Base-by-base conservation (phyloP, 352 stramenopile genomes). In the Albugo laibachii region DNA sequence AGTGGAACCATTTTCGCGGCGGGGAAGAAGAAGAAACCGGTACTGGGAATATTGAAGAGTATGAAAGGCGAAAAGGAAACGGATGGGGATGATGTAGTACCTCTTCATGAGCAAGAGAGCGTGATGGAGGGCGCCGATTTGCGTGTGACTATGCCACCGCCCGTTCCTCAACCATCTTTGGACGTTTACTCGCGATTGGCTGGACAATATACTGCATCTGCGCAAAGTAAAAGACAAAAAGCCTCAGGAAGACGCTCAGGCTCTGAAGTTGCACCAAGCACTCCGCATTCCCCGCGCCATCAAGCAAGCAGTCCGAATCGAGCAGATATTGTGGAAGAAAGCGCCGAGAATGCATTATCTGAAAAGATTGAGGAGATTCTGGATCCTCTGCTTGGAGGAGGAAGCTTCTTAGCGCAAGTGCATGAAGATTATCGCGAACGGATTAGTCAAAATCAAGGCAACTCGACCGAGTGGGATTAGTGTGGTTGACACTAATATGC, bases 111-210 rank as follows among this genome's bases (percentile, higher is more conserved):
- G 41, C 39, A 27, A 47, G 34, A 57, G 46, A 24, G 53, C 60
- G 16, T 48, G 46, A 49, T 50, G 10, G 54, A 69, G 14, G 50
- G 56, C 11, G 48, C 46, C 19, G 43, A 40, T 13, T 36, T 46
- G n/a, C 37, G 50, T 15, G 52, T 45, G 13, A 52, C 49, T 27
- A 57, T 71, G 15, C 72, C 73, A 3, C 66, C 75, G 40, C 72
- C 70, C 51, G 59, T 65, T 16, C 45, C 45, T 21, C 20, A 36
- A 11, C 63, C 72, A 11, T 64, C 79, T 18, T 55, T 59, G 20
- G 77, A 91, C 45, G 77, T 91, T 11, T 91, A 87, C 66, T 83
- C 74, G 10, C 58, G 77, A 16, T 63, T 91, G 31, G 76, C 74
- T 8, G 74, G 68, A 13, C 73, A 85, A 39, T 91, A 87, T 59